A percentile compares a stretch with the other conserved stretches of the same genome.
These are phyloP conservation scores for Samsoniella hepiali DNA, from an alignment of 2,329 filamentous ascomycete genomes.

Conservation along the genomic window DNA sequence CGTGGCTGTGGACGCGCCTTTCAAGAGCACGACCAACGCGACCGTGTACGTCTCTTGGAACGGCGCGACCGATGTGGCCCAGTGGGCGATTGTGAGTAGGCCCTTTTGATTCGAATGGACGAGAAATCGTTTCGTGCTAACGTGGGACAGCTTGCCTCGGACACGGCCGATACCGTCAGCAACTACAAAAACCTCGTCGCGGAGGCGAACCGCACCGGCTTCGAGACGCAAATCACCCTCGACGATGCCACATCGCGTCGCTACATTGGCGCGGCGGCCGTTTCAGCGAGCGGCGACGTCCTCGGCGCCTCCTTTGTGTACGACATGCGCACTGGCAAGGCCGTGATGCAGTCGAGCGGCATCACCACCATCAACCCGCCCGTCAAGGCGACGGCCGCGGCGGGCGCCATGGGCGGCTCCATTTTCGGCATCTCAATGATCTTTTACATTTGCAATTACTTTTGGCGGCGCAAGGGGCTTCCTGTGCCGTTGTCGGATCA, in stretches of 20 bases:
- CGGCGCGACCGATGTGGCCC: slow-evolving; percentile 29
- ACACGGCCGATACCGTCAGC: slow-evolving; percentile 24
- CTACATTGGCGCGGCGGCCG: slow-evolving; percentile 28
- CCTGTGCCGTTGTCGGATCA: background rate
- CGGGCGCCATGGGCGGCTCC: slow-evolving; percentile 19
- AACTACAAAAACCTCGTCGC: slow-evolving; percentile 26
- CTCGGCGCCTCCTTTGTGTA: slow-evolving; percentile 28
- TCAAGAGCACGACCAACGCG: slow-evolving; percentile 25
- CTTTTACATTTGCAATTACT: slow-evolving; percentile 18
- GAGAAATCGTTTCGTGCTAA: slow-evolving; percentile 19
- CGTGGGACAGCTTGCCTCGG: slow-evolving; percentile 24
- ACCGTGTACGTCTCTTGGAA: slow-evolving; percentile 32
- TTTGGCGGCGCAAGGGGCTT: slow-evolving; percentile 13
- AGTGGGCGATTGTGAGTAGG: slow-evolving; percentile 29
- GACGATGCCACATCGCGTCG: slow-evolving; percentile 20
- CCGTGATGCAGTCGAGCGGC: slow-evolving; percentile 24
- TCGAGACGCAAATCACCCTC: slow-evolving; percentile 27
- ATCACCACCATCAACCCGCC: slow-evolving; percentile 22
- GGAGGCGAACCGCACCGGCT: slow-evolving; percentile 27
- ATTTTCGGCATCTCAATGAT: slow-evolving; percentile 19
- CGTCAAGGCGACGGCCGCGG: slow-evolving; percentile 16
- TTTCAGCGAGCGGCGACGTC: slow-evolving; percentile 25
- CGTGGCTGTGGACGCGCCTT: slow-evolving; percentile 27
- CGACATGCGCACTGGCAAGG: slow-evolving; percentile 27
- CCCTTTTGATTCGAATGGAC: background rate